These are phyloP conservation scores for Nitzschia sp. DNA, from an alignment of 108 stramenopile species.

Conservation along the genomic window DNA sequence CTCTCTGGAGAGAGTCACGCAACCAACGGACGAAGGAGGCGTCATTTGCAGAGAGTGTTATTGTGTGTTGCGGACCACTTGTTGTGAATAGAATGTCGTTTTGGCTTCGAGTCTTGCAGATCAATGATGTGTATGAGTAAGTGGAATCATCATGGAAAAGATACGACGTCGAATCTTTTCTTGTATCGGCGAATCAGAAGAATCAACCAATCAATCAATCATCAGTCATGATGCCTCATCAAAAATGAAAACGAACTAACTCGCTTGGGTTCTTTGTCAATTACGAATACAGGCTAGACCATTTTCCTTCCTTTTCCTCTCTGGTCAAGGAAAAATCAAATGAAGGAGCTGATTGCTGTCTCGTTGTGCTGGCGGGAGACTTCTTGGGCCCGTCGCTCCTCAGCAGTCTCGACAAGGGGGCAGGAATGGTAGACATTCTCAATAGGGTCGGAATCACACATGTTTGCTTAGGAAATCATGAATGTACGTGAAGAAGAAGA, in stretches of 20 bases:
- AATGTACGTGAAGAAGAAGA: constrained; percentile 51
- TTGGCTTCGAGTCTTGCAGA: constrained; percentile 41
- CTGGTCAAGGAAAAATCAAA: constrained; percentile 29
- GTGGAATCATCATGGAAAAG: neutral
- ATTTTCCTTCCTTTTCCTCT: constrained; percentile 41
- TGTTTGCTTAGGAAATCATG: constrained; percentile 82
- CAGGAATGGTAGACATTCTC: constrained; percentile 59
- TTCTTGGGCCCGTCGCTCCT: constrained; percentile 69
- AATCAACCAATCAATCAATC: no score
- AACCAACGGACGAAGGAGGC: no score
- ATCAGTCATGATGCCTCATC: neutral
- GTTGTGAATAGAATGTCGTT: neutral
- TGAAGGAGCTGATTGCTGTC: constrained; percentile 3
- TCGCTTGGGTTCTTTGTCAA: neutral
- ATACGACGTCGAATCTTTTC: neutral
- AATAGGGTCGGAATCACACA: constrained; percentile 60
- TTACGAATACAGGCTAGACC: constrained; percentile 32
- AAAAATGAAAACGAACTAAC: neutral
- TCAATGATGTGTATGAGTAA: constrained; percentile 45
- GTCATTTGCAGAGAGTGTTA: no score
- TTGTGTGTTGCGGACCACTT: no score
- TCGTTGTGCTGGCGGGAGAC: constrained; percentile 69
- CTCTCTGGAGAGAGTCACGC: no score
- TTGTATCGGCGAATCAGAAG: no score
- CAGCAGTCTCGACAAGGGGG: constrained; percentile 58